Evolutionary conservation across 164 flowering plant species (phyloP), one percentile per base, ranked within the genome.

Genomic region (Cinnamomum micranthum): DNA sequence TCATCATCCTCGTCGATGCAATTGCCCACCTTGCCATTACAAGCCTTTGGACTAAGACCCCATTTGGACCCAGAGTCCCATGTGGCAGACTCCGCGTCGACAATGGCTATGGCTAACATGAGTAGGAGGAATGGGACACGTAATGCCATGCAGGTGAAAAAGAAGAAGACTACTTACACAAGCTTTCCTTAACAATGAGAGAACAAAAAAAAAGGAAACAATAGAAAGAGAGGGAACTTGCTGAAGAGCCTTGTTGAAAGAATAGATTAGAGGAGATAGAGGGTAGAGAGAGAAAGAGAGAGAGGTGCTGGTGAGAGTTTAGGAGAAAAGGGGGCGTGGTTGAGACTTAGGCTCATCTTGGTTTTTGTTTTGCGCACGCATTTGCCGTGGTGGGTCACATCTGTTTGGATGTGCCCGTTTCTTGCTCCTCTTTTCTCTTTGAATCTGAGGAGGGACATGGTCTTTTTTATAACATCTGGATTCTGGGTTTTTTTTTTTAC

Each of bases 1-100:
- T 86, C 87, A 4, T 77, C 59, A 2, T 68, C 79, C 50, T 76
- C 82, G 5, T 64, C 84, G 24, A 80, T 60, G 74, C 55, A 69
- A 12, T 77, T 77, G 13, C 80, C 80, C 12, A 74, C 72, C 0
- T 62, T 62, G 24, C 70, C 73, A 17, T 47, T 27, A 63, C 78
- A 68, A 2, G 35, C 51, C 24, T 11, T 9, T 3, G 50, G 64
- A 2, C 64, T 10, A 9, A 52, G 47, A 14, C 70, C 50, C 71
- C 70, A 65, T 2, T 51, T 41, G 41, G 68, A n/a, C 9, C 25
- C 60, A 13, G 50, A 17, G 70, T 69, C 71, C 33, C 71, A 23
- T 17, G 24, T 52, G 4, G 55, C 10, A 7, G 76, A 28, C 64
- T 66, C 47, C 59, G 60, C 75, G 27, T 25, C 27, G 10, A 73